Conservation (phyloP, 306 rosid genomes). For the Rosa lucieae region DNA sequence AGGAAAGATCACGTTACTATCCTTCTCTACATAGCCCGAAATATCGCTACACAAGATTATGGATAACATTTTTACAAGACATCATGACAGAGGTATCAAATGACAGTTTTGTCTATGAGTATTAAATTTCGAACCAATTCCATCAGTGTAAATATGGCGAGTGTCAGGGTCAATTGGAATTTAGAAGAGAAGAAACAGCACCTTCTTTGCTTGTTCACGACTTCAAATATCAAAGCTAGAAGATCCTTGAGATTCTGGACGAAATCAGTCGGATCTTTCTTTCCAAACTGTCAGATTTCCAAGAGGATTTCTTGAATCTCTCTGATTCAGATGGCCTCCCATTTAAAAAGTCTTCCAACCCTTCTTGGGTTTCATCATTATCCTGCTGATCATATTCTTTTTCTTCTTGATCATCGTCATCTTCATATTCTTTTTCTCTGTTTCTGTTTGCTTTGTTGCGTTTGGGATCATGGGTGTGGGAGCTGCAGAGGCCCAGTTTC, state of each 20-base stretch:
- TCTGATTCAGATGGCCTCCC: constrained; percentile 39
- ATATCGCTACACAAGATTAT: background rate
- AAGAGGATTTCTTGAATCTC: constrained; percentile 43
- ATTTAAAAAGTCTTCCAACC: constrained; percentile 45
- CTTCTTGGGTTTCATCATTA: constrained; percentile 23
- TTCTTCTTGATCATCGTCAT: background rate
- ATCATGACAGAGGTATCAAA: background rate
- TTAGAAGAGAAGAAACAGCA: constrained; percentile 20
- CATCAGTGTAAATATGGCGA: background rate
- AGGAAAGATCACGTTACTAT: background rate
- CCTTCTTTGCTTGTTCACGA: constrained; percentile 52
- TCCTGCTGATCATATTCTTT: background rate
- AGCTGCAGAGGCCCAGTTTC: constrained; percentile 54
- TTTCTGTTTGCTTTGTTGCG: constrained; percentile 4
- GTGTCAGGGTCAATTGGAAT: background rate
- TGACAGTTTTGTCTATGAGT: background rate
- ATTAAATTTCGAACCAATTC: background rate
- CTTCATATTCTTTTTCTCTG: background rate
- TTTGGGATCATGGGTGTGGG: constrained; percentile 48
- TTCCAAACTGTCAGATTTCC: constrained; percentile 81
- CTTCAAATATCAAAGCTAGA: constrained; percentile 59
- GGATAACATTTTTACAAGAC: background rate
- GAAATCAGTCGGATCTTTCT: constrained; percentile 76
- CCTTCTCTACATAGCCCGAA: background rate
- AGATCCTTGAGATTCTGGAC: constrained; percentile 65